Evolutionary conservation across 345 rosid species (phyloP).

Genomic region (Brassica incana): DNA sequence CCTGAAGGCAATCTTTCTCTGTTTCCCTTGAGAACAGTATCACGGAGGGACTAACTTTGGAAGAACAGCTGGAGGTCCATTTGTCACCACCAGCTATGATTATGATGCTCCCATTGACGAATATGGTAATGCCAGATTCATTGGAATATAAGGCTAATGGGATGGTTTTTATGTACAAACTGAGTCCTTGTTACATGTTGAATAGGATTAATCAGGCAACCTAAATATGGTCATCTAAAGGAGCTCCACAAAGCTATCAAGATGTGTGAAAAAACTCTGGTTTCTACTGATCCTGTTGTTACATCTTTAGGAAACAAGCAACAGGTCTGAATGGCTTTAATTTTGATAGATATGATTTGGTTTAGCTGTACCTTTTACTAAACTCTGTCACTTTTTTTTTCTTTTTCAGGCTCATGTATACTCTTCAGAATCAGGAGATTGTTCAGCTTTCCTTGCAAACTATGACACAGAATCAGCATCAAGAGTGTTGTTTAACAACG

Average conservation of each 20-base stretch:
- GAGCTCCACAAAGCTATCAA: slow-evolving; percentile 94
- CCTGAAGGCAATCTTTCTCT: slow-evolving; percentile 5
- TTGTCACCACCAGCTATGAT: slow-evolving; percentile 95
- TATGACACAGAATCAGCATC: slow-evolving; percentile 82
- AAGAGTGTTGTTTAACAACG: slow-evolving; percentile 84
- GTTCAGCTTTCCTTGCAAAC: slow-evolving; percentile 96
- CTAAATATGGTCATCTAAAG: slow-evolving; percentile 94
- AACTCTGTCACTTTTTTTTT: too few relatives aligned
- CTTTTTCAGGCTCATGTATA: slow-evolving; percentile 69
- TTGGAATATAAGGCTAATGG: background rate
- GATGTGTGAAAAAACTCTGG: slow-evolving; percentile 87
- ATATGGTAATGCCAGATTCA: slow-evolving; percentile 56
- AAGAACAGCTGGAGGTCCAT: slow-evolving; percentile 98
- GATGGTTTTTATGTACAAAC: slow-evolving; percentile 16
- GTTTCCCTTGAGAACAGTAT: slow-evolving; percentile 51
- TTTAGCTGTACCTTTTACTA: too few relatives aligned
- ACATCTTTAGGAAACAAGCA: slow-evolving; percentile 83
- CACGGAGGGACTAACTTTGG: slow-evolving; percentile 99
- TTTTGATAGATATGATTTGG: too few relatives aligned
- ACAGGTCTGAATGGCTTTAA: slow-evolving; percentile 52
- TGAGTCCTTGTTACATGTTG: slow-evolving; percentile 5
- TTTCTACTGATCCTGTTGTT: slow-evolving; percentile 77
- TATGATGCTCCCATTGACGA: slow-evolving; percentile 97
- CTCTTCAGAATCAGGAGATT: slow-evolving; percentile 74
- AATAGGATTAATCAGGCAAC: slow-evolving; percentile 89